Percentiles rank a stretch among this genome's conserved stretches.
phyloP scores from a whole-genome alignment of 192 early-diverging fungal genomes.

The Coemansia sp. region DNA sequence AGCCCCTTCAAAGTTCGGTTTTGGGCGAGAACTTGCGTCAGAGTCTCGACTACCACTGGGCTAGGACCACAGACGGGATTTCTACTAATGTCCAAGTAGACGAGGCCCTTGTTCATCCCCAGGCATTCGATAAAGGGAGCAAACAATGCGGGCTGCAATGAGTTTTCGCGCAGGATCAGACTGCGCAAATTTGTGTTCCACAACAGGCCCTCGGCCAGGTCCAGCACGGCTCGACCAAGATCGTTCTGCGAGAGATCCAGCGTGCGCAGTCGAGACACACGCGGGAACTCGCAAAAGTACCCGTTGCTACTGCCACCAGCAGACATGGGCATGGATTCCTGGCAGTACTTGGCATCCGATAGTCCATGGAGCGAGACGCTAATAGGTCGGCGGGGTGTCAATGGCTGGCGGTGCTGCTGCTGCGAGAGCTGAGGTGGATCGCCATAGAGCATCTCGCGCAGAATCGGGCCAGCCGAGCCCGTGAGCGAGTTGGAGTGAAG shows the following conservation, averaged over 20 bases:
- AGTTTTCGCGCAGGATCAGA: slow-evolving; percentile 57
- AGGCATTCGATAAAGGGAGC: slow-evolving; percentile 57
- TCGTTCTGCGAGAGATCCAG: slow-evolving; percentile 58
- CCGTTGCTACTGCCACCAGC: slow-evolving; percentile 7
- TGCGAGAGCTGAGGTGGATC: slow-evolving; percentile 49
- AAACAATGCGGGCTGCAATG: slow-evolving; percentile 55
- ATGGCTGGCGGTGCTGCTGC: slow-evolving; percentile 6
- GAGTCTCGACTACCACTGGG: slow-evolving; percentile 30
- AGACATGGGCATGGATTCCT: slow-evolving; percentile 14
- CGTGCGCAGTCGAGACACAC: slow-evolving; percentile 49
- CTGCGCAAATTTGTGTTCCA: slow-evolving; percentile 56
- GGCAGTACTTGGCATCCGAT: slow-evolving; percentile 44
- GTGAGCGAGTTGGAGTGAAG: slow-evolving; percentile 50
- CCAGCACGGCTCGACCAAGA: slow-evolving; percentile 50
- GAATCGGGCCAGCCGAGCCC: slow-evolving; percentile 46
- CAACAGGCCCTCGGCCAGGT: slow-evolving; percentile 51
- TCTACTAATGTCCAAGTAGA: slow-evolving; percentile 62
- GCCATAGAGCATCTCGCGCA: slow-evolving; percentile 57
- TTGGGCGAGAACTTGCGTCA: slow-evolving; percentile 57
- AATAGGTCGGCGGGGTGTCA: slow-evolving; percentile 37
- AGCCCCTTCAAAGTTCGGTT: slow-evolving; percentile 70
- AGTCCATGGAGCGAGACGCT: slow-evolving; percentile 55
- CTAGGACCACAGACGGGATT: slow-evolving; percentile 59
- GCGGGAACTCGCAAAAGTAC: slow-evolving; percentile 36
- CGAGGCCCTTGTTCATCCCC: slow-evolving; percentile 56